These are phyloP conservation scores for Coemansia sp. DNA, from an alignment of 192 early-diverging fungal species.

Conservation along the genomic window DNA sequence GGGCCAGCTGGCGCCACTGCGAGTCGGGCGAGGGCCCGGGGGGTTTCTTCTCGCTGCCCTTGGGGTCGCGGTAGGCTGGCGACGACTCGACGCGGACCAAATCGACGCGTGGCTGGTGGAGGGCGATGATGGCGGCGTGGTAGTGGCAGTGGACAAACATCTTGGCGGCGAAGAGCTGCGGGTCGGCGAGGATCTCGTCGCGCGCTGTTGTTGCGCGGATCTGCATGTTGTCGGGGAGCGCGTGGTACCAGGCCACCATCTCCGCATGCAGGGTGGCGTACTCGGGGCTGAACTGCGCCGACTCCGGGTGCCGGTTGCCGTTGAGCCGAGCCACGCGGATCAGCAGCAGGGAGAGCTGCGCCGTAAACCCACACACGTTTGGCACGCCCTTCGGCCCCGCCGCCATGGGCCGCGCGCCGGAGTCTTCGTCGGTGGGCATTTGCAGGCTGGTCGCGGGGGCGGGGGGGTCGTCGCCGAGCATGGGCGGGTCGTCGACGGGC, in stretches of 20 bases:
- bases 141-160: conserved; percentile 56
- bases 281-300: conserved; percentile 51
- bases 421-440: not conserved
- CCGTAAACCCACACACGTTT: conserved; percentile 30
- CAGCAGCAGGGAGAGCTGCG: conserved; percentile 46
- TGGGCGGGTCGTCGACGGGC: conserved; percentile 38
- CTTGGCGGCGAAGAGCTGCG: conserved; percentile 44
- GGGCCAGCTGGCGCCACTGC: conserved; percentile 50
- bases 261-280: conserved; percentile 46
- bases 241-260: conserved; percentile 51
- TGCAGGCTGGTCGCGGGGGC: not conserved
- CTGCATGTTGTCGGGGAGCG: conserved; percentile 47
- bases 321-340: conserved; percentile 51
- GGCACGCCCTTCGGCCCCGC: conserved; percentile 1
- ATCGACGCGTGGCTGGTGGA: conserved; percentile 54
- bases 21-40: not conserved
- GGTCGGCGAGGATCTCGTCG: conserved; percentile 31
- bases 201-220: conserved; percentile 14
- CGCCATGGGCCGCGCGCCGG: not conserved
- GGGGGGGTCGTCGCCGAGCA: conserved; percentile 15
- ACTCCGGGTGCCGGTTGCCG: conserved; percentile 53
- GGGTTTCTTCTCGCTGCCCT: not conserved
- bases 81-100: conserved; percentile 41
- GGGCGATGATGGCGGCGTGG: conserved; percentile 49
- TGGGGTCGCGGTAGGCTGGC: not conserved